A percentile compares a stretch with the other conserved stretches of the same genome.
Evolutionary conservation across 345 rosid genomes (phyloP).

Genomic region (Boechera stricta): DNA sequence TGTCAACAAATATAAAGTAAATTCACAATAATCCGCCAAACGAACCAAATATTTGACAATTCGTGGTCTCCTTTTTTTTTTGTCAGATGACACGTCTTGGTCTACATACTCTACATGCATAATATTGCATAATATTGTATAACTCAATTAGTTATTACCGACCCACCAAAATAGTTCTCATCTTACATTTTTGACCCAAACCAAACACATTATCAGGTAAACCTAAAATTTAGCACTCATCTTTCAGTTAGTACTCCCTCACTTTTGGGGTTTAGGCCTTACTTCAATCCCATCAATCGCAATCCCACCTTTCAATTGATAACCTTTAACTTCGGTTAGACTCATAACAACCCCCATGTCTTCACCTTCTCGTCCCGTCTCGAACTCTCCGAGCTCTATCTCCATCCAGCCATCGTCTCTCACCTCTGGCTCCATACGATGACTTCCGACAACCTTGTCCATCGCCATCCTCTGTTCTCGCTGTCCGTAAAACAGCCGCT

Average conservation of each 20-base stretch:
- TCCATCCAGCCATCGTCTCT: slow-evolving; percentile 81
- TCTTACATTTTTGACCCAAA: not conserved
- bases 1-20: not conserved
- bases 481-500: slow-evolving; percentile 29
- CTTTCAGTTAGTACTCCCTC: not conserved
- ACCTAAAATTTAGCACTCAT: slow-evolving; percentile 12
- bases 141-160: not conserved
- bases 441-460: slow-evolving; percentile 7
- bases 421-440: slow-evolving; percentile 33
- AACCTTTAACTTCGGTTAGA: slow-evolving; percentile 71
- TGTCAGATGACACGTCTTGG: not conserved
- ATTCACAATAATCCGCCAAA: not conserved
- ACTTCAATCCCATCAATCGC: slow-evolving; percentile 77
- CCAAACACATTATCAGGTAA: slow-evolving; percentile 1
- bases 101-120: not conserved
- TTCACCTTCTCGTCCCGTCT: slow-evolving; percentile 37
- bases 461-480: slow-evolving; percentile 23
- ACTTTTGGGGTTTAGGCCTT: slow-evolving; percentile 53
- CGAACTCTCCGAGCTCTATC: slow-evolving; percentile 73
- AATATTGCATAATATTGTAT: not conserved
- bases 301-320: slow-evolving; percentile 76
- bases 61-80: not conserved
- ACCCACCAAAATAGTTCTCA: not conserved
- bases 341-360: slow-evolving; percentile 57
- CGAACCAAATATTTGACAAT: slow-evolving; percentile 8